phyloP scores from a whole-genome alignment of 176 grass and related monocot species.

The Tuctoria greenei region DNA sequence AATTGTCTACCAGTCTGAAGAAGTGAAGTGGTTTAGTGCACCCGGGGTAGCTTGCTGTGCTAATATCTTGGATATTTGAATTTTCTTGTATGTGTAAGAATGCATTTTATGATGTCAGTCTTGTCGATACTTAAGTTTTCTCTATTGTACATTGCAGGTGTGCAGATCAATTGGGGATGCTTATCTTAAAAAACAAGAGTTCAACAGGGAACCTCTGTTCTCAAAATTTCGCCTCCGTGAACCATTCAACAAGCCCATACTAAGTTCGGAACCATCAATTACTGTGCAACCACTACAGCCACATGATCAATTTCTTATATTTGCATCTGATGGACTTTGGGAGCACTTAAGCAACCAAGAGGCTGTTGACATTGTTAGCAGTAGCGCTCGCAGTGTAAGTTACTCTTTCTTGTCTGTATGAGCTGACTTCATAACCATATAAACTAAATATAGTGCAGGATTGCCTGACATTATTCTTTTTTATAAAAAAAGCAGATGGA shows the following conservation, averaged over 20 bases:
- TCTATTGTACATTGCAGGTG: slow-evolving; percentile 51
- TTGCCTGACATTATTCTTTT: not conserved
- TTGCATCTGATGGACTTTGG: slow-evolving; percentile 97
- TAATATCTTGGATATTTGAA: slow-evolving; percentile 1
- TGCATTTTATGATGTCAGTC: not conserved
- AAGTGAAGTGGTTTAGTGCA: not conserved
- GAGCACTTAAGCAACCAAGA: slow-evolving; percentile 93
- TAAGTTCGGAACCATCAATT: slow-evolving; percentile 85
- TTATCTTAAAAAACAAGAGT: slow-evolving; percentile 85
- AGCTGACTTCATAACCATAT: not conserved
- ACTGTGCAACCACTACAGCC: slow-evolving; percentile 60
- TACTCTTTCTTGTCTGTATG: slow-evolving; percentile 2
- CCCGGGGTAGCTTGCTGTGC: not conserved
- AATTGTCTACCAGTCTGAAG: not conserved
- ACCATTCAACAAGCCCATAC: slow-evolving; percentile 76
- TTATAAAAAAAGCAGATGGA: not conserved
- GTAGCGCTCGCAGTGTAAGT: slow-evolving; percentile 59
- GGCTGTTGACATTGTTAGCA: slow-evolving; percentile 90
- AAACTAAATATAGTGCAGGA: not conserved
- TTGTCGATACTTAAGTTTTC: not conserved
- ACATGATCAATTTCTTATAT: slow-evolving; percentile 88
- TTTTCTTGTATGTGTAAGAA: slow-evolving; percentile 27
- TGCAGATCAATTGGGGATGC: slow-evolving; percentile 88
- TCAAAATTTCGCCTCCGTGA: slow-evolving; percentile 75
- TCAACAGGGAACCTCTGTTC: slow-evolving; percentile 79